These are phyloP conservation scores for Rugonectria rugulosa DNA, from an alignment of 2,329 filamentous ascomycete genomes.

Conservation along the genomic window DNA sequence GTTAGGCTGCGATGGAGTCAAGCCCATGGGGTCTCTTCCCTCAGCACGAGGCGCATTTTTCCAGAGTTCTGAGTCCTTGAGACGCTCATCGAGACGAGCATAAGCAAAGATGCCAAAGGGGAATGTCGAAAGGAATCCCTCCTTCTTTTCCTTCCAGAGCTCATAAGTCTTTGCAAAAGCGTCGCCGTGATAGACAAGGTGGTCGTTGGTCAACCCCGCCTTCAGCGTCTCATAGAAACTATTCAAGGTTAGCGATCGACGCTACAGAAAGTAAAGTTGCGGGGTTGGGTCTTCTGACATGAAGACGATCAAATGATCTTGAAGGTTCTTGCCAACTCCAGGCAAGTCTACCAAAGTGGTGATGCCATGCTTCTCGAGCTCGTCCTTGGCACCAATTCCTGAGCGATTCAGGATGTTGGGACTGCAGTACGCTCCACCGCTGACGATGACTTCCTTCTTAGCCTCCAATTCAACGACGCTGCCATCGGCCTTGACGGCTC, in stretches of 20 bases:
- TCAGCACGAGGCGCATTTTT: constrained; percentile 53
- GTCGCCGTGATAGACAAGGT: constrained; percentile 60
- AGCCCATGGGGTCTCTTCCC: constrained; percentile 69
- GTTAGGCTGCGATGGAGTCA: constrained; percentile 64
- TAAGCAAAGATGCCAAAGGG: constrained; percentile 70
- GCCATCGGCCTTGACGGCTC: constrained; percentile 51
- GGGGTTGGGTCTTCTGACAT: background rate
- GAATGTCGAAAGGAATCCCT: constrained; percentile 65
- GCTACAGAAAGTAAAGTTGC: background rate
- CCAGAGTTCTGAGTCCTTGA: constrained; percentile 64
- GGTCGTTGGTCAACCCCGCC: constrained; percentile 61
- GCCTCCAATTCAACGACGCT: constrained; percentile 46
- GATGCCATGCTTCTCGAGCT: constrained; percentile 52
- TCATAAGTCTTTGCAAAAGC: constrained; percentile 58
- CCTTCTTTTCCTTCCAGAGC: constrained; percentile 65
- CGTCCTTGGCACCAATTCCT: constrained; percentile 56
- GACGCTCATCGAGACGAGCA: constrained; percentile 66
- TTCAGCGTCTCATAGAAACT: constrained; percentile 67
- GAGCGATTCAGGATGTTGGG: constrained; percentile 61
- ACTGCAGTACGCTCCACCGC: constrained; percentile 58
- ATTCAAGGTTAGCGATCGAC: constrained; percentile 53
- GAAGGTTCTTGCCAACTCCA: constrained; percentile 59
- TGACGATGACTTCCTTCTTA: constrained; percentile 51
- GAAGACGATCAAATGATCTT: constrained; percentile 49
- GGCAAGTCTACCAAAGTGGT: constrained; percentile 51